A percentile compares a stretch with the other conserved stretches of the same genome.
These are phyloP conservation scores for Aspergillus carbonarius DNA, from an alignment of 2,329 filamentous ascomycete species.

Conservation along the genomic window DNA sequence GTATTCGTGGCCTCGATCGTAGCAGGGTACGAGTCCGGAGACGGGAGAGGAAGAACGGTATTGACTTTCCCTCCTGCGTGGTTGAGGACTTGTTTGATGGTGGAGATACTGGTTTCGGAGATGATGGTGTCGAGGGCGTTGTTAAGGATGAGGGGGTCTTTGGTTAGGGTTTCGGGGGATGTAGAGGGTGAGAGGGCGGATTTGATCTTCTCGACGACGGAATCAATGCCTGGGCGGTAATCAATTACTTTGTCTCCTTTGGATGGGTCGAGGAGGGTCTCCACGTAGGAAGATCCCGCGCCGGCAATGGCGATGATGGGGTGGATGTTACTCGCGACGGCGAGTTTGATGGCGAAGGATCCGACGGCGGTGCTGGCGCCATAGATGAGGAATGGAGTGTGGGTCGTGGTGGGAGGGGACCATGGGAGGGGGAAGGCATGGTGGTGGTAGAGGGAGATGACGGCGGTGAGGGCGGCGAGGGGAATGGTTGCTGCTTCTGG, in stretches of 20 bases:
- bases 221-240: constrained; percentile 58
- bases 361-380: constrained; percentile 57
- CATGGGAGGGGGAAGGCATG: constrained; percentile 54
- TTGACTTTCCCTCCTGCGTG: constrained; percentile 14
- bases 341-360: constrained; percentile 59
- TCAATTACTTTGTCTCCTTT: constrained; percentile 61
- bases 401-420: constrained; percentile 31
- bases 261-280: constrained; percentile 51
- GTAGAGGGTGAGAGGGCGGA: constrained; percentile 28
- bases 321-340: constrained; percentile 56
- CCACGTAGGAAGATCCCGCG: constrained; percentile 51
- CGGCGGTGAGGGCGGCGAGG: constrained; percentile 56
- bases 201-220: constrained; percentile 39
- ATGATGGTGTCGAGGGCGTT: constrained; percentile 15
- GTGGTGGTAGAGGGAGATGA: constrained; percentile 50
- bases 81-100: constrained; percentile 1
- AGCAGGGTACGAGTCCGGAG: too few relatives aligned
- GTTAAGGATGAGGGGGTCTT: not conserved
- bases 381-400: constrained; percentile 48
- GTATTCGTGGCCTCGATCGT: not conserved
- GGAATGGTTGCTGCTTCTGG: constrained; percentile 58
- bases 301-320: constrained; percentile 63
- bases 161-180: too few relatives aligned
- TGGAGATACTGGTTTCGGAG: not conserved
- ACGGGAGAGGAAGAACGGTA: constrained; percentile 1